Evolutionary conservation across 192 early-diverging fungal genomes (phyloP), one percentile per base, ranked within the genome.

Genomic region (Mortierella antarctica): DNA sequence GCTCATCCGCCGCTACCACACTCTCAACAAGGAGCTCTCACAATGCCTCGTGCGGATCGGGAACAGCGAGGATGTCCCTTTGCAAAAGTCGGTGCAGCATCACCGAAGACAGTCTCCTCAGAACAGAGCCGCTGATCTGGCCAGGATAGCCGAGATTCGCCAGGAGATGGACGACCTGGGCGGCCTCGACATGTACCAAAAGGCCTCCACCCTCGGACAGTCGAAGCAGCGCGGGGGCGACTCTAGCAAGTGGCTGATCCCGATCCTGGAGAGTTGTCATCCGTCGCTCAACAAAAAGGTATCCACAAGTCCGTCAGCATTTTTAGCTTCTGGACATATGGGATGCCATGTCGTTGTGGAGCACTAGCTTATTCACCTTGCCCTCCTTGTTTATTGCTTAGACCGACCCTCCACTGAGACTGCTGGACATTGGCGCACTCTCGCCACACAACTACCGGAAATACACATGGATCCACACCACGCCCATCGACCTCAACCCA

Each of bases 381-480:
- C 31, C 0, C 0, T 56, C 41, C 41, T 66, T 54, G 10, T n/a
- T 17, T 44, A 55, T 21, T 6, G 31, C 31, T 15, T 70, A 80
- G 63, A 42, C 13, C 31, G 64, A 44, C 10, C 60, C 54, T 13
- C 41, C 82, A 18, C 52, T 96, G 57, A 82, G 83, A 8, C 73
- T 97, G 45, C 83, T 97, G 53, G 96, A 97, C 72, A 91, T 97
- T 17, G 96, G 96, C 0, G 95, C 96, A 0, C 75, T 96, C 1
- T 89, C 89, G 40, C 89, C 93, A 8, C 81, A 86, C 20, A 95
- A 95, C 61, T 97, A 97, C 54, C 79, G 82, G 10, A 86, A 87
- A 46, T 88, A 94, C 63, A 39, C 83, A 6, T 95, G 91, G 91
- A 91, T 96, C 61, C 65, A 90, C 12, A 87, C 89, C n/a, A 83